Evolutionary conservation across 2,329 filamentous ascomycete species (phyloP), one percentile per base, ranked within the genome.

Genomic region (Botrytis medusae): DNA sequence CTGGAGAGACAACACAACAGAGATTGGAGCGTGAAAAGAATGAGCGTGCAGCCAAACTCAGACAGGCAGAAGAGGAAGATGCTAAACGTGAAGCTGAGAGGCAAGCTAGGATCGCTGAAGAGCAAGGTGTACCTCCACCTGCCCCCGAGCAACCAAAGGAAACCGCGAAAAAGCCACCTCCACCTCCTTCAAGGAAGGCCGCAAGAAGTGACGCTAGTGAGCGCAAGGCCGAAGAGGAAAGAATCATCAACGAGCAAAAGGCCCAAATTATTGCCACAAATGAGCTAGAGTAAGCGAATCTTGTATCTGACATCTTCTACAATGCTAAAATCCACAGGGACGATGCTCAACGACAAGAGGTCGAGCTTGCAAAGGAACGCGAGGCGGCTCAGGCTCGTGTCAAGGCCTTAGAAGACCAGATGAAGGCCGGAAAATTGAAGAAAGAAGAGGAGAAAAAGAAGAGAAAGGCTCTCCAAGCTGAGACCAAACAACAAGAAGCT

Each of bases 381-480:
- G 89, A 94, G 79, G 94, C 92, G 71, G 91, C 95, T 59, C 90
- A 92, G 78, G 92, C 93, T 75, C 93, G 95, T 69, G 87, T 98
- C 37, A 93, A 91, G 81, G 94, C 94, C 25, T 88, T 99, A 14
- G 95, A 99, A 83, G 94, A 98, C 81, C 94, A 98, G 82, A 94
- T 98, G 70, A 91, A 91, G 76, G 93, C 95, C 81, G 94, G 95
- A 79, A 99, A 98, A 85, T 84, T 98, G 70, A 95, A 94, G 86
- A 98, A 97, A 83, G 93, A 97, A 77, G 96, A 99, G 82, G 96
- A 98, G 84, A 98, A 97, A 86, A 93, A 91, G 76, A 92, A 89
- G 78, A 96, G 94, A 85, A 95, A 97, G 84, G 95, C 94, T 34
- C 94, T 94, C 16, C 87, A 93, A 79, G 92, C 92, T 68, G 93